Evolutionary conservation across 2,329 filamentous ascomycete genomes (phyloP).

Genomic region (Fonsecaea monophora): DNA sequence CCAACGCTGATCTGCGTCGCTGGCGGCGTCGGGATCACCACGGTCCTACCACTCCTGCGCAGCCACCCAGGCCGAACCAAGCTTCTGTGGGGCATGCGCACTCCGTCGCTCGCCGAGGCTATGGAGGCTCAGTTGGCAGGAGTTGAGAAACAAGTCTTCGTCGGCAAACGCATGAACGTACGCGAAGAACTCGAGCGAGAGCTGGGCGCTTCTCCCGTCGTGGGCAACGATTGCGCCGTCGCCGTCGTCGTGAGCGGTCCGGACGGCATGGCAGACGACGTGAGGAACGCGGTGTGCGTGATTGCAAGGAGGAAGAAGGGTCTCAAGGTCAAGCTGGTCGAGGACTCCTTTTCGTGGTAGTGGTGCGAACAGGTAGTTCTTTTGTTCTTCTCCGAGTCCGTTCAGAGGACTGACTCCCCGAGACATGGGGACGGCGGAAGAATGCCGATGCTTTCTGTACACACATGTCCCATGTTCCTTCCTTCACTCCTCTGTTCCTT

Average conservation of each 20-base stretch:
- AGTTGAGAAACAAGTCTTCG: constrained; percentile 47
- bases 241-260: constrained; percentile 54
- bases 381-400: no score
- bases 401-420: no score
- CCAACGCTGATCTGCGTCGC: constrained; percentile 51
- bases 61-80: constrained; percentile 42
- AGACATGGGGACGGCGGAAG: no score
- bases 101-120: constrained; percentile 40
- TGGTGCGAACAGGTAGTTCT: no score
- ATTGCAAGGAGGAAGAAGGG: constrained; percentile 26
- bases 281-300: constrained; percentile 44
- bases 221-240: constrained; percentile 43
- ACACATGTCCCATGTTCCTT: no score
- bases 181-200: constrained; percentile 42
- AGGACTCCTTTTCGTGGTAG: constrained; percentile 43
- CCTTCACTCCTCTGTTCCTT: no score
- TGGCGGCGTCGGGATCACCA: constrained; percentile 60
- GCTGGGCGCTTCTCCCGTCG: constrained; percentile 29
- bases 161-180: constrained; percentile 47
- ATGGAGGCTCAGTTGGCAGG: constrained; percentile 41
- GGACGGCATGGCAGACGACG: constrained; percentile 51
- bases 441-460: no score
- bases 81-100: constrained; percentile 17
- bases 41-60: constrained; percentile 45
- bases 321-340: constrained; percentile 41